These are phyloP conservation scores for Volvox africanus DNA, from an alignment of 139 green algal species.

Conservation along the genomic window DNA sequence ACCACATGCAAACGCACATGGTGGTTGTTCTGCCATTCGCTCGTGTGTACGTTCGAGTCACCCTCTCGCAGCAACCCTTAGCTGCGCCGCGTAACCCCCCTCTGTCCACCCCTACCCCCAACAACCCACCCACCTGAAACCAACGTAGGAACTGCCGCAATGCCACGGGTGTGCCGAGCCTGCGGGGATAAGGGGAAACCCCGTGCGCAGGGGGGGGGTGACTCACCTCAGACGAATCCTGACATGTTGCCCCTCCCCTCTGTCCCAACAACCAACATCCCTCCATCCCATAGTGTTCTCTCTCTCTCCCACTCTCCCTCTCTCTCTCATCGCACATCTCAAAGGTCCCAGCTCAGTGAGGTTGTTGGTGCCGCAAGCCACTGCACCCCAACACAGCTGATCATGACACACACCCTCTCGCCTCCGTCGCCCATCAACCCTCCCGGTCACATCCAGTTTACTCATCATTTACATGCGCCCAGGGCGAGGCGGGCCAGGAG, in stretches of 20 bases:
- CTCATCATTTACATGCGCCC: no score
- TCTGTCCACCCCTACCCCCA: neutral
- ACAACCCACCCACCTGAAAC: slow-evolving; percentile 54
- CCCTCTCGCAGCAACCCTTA: neutral
- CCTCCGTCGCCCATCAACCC: neutral
- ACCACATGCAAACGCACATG: neutral
- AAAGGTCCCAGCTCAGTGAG: no score
- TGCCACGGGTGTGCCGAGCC: slow-evolving; percentile 74
- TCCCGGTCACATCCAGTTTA: neutral
- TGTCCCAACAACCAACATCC: neutral
- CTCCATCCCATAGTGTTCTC: no score
- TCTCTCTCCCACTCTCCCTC: no score
- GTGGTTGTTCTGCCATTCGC: neutral
- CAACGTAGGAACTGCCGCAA: slow-evolving; percentile 81
- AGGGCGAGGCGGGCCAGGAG: no score
- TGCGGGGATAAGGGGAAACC: slow-evolving; percentile 21
- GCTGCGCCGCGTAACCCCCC: neutral
- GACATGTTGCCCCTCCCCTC: neutral
- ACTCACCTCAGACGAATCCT: neutral
- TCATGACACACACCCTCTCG: neutral
- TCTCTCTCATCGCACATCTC: no score
- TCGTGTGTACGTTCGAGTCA: neutral
- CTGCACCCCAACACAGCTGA: neutral
- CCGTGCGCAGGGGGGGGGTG: no score
- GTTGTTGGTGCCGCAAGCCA: no score